Evolutionary conservation across 305 asterid genomes (phyloP).

Genomic region (Fraxinus latifolia): DNA sequence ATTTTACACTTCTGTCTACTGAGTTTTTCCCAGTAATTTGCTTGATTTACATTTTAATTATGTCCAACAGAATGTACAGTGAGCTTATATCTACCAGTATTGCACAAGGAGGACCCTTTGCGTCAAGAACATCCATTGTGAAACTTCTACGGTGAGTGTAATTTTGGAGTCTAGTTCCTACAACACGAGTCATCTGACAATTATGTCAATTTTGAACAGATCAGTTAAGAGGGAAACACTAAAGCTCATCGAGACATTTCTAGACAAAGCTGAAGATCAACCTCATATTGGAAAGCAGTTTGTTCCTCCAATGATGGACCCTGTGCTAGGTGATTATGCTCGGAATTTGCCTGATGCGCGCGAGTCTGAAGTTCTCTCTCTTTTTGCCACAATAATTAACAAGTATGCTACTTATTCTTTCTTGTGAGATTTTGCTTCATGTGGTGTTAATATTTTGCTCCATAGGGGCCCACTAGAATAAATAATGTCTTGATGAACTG

Average conservation of each 20-base stretch:
- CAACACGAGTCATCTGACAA: not conserved
- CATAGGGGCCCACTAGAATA: not conserved
- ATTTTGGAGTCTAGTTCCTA: not conserved
- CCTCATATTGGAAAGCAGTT: conserved; percentile 86
- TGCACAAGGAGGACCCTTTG: conserved; percentile 95
- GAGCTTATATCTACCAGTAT: conserved; percentile 85
- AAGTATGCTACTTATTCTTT: conserved; percentile 50
- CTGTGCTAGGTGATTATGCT: conserved; percentile 91
- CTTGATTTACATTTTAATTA: conserved; percentile 24
- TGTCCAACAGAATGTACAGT: conserved; percentile 84
- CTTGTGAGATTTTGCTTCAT: not conserved
- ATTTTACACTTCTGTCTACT: not conserved
- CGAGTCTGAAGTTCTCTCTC: conserved; percentile 98
- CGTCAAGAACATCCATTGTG: conserved; percentile 80
- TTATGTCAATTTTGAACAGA: conserved; percentile 40
- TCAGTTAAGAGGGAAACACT: conserved; percentile 96
- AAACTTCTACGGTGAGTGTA: conserved; percentile 78
- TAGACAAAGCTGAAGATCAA: conserved; percentile 94
- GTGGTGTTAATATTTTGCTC: not conserved
- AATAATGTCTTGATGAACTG: not conserved
- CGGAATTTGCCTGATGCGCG: conserved; percentile 97
- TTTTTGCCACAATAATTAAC: conserved; percentile 91
- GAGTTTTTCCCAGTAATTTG: conserved; percentile 14
- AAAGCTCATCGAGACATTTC: conserved; percentile 92
- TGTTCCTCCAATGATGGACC: conserved; percentile 99